Conservation (phyloP, 495 filamentous ascomycete genomes). For the Opeltia flavorubescens region DNA sequence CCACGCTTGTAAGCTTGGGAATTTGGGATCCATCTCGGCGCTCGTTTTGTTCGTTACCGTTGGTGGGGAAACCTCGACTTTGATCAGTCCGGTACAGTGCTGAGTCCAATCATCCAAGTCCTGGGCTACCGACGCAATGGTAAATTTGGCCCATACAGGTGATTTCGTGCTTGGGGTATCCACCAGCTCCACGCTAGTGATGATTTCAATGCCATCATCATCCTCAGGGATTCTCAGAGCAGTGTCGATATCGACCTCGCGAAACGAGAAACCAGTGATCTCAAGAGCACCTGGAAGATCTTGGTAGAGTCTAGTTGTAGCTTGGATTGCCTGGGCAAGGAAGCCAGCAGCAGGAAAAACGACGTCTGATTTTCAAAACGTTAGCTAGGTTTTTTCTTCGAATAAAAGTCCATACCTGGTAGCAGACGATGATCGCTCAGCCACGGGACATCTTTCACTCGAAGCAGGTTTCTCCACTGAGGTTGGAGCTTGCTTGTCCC, state of each 20-base stretch:
- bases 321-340: slow-evolving; percentile 46
- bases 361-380: slow-evolving; percentile 12
- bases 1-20: slow-evolving; percentile 7
- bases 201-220: slow-evolving; percentile 13
- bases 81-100: slow-evolving; percentile 2
- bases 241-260: slow-evolving; percentile 10
- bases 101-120: not conserved
- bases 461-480: slow-evolving; percentile 23
- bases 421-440: slow-evolving; percentile 15
- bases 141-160: slow-evolving; percentile 8
- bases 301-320: slow-evolving; percentile 19
- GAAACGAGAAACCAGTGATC: slow-evolving; percentile 7
- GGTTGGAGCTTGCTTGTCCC: slow-evolving; percentile 18
- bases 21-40: not conserved
- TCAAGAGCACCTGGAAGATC: not conserved
- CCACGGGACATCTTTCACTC: slow-evolving; percentile 12
- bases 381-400: not conserved
- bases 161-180: slow-evolving; percentile 2
- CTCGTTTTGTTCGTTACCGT: not conserved
- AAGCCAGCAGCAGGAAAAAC: slow-evolving; percentile 42
- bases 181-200: slow-evolving; percentile 9
- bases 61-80: not conserved
- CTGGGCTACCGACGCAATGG: slow-evolving; percentile 6
- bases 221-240: slow-evolving; percentile 14
- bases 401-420: not conserved